Percentiles rank a stretch among this genome's conserved stretches.
Conservation (phyloP, 2,329 filamentous ascomycete species). For the Curvularia hawaiiensis region DNA sequence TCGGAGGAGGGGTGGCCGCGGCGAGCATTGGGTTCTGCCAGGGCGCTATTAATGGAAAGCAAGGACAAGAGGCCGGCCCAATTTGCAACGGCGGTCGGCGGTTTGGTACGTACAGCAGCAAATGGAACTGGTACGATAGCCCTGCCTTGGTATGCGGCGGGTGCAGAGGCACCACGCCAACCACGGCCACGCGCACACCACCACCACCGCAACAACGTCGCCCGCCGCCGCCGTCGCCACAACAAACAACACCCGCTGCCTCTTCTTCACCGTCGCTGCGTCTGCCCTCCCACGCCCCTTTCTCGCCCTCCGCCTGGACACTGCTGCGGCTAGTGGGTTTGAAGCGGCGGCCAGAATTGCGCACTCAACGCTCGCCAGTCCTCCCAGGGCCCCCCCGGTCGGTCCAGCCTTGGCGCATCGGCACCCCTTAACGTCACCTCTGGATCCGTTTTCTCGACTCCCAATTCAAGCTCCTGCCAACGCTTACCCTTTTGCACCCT, state of each 20-base stretch:
- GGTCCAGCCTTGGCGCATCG: slow-evolving; percentile 18
- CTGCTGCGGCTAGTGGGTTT: background rate
- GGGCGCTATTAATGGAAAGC: slow-evolving; percentile 16
- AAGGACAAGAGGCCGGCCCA: background rate
- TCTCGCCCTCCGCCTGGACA: background rate
- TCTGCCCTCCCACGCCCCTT: background rate
- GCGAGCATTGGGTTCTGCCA: background rate
- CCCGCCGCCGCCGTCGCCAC: background rate
- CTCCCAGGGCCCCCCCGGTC: slow-evolving; percentile 17
- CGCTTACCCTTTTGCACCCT: slow-evolving; percentile 6
- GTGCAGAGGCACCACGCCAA: background rate
- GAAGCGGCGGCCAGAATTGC: slow-evolving; percentile 15
- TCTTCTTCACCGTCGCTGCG: background rate
- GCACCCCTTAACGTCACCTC: slow-evolving; percentile 27
- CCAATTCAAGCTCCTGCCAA: slow-evolving; percentile 20
- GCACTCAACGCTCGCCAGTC: slow-evolving; percentile 17
- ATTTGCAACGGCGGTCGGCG: slow-evolving; percentile 6
- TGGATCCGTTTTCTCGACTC: slow-evolving; percentile 22
- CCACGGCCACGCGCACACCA: background rate
- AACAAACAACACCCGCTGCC: background rate
- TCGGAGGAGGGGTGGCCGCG: slow-evolving; percentile 5
- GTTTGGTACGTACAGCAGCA: background rate
- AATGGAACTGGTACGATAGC: background rate
- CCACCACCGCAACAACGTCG: background rate
- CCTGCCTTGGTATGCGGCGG: slow-evolving; percentile 10